Evolutionary conservation across 768 basidiomycete species (phyloP), one percentile per base, ranked within the genome.

Genomic region (Gyrodon lividus): DNA sequence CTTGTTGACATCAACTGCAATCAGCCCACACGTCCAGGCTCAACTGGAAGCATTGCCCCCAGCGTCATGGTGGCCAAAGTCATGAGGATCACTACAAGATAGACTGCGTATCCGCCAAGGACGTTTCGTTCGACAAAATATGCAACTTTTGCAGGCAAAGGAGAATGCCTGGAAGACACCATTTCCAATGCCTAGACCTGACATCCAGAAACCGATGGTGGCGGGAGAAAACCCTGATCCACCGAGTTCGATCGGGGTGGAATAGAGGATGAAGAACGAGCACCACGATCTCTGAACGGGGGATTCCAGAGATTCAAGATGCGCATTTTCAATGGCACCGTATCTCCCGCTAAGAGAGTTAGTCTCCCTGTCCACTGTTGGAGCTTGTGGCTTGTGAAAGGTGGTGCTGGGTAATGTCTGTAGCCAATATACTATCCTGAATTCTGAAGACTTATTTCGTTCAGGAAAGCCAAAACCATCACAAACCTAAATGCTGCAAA

Each of bases 101-200:
- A 80, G 3, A 75, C 76, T 2, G 75, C 75, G 51, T 77, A 76
- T 0, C 80, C 81, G 2, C 74, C 71, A 1, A 82, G 52, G 4
- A 79, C 56, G 22, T 70, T 70, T 39, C 71, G 62, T 50, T 80
- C 69, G 9, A 77, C 70, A 1, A 79, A 81, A 22, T 74, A 66
- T 2, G 81, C 77, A 52, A 80, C 80, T 39, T 78, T 60, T 2
- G 80, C 80, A 6, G 78, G 77, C 66, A 43, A 77, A 73, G 57
- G 65, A 69, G 16, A 71, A n/a, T 10, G 67, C 66, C 40, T 77
- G 77, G 42, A 75, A 62, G 6, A 64, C 37, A 12, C 74, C 72
- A 40, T 74, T 70, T 34, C 65, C 33, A n/a, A 73, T 39, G 1
- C 75, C 78, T 22, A 70, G 61, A 1, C 60, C 6, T 1, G 71